Base-by-base conservation (phyloP, 257 asterid genomes). In the Galeopsis tetrahit region DNA sequence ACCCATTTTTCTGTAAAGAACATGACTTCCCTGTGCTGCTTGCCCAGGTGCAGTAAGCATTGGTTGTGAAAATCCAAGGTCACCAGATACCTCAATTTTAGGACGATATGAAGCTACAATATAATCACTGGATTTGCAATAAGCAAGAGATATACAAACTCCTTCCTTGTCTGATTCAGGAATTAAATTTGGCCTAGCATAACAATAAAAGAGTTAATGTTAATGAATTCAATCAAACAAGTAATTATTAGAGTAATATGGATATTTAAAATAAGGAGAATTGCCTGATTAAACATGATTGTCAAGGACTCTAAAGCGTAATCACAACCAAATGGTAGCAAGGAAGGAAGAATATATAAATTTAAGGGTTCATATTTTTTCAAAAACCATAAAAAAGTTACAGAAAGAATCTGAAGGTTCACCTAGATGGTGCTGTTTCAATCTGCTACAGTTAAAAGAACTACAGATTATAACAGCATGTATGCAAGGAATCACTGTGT, bases 81-180 rank as follows among this genome's bases (percentile, higher is more conserved):
- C 82, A 44, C 76, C 69, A 40, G 70, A 51, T 11, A 11, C 70
- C 79, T 83, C 96, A 6, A 90, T 76, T 85, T 79, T 92, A 61
- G 99, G 98, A 73, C 98, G 99, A 81, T 85, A 95, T 68, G 98
- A 80, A 62, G 98, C 96, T 66, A 90, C 95, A 73, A 92, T 79
- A 68, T 95, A 84, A 38, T 85, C 87, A 33, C 77, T 78, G 17
- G 69, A 49, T 62, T 82, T 69, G 74, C 89, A 82, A 69, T 75
- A 86, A 72, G 99, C 90, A 62, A 90, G 91, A 70, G 99, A 90
- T 70, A 95, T 88, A 73, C 99, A 95, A 70, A 92, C 93, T 63
- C 99, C 98, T 76, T 87, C 88, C 69, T 74, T 79, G 55, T 83
- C 87, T 53, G 98, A 88, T 81, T 82, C 92, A 33, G 95, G 90